phyloP scores from a whole-genome alignment of 2,329 filamentous ascomycete species.

The Pseudogymnoascus destructans region DNA sequence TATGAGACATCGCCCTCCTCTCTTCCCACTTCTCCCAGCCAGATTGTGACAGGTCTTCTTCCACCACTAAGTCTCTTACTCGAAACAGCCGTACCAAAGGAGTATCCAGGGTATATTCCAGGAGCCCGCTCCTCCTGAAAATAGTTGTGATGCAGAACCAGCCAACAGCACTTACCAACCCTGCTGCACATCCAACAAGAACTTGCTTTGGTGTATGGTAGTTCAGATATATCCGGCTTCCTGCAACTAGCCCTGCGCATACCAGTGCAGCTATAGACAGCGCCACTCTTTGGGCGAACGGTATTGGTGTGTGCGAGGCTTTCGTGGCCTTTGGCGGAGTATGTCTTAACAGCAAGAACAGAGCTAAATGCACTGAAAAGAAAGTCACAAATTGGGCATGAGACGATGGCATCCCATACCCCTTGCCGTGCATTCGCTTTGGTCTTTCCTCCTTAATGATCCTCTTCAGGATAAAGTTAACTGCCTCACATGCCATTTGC shows the following conservation, averaged over 20 bases:
- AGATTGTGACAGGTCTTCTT: constrained; percentile 79
- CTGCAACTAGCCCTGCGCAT: constrained; percentile 57
- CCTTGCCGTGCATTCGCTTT: constrained; percentile 68
- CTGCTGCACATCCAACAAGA: constrained; percentile 61
- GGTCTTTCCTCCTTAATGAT: constrained; percentile 87
- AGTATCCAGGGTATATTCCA: constrained; percentile 60
- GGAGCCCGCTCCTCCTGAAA: constrained; percentile 51
- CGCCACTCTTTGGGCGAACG: constrained; percentile 41
- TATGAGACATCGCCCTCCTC: constrained; percentile 17
- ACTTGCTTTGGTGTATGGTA: constrained; percentile 90
- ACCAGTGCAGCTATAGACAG: constrained; percentile 44
- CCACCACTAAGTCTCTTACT: constrained; percentile 70
- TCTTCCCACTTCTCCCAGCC: constrained; percentile 87
- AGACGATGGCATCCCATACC: constrained; percentile 94
- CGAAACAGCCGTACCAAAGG: constrained; percentile 52
- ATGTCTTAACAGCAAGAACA: constrained; percentile 79
- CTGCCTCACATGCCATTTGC: constrained; percentile 78
- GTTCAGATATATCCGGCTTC: constrained; percentile 76
- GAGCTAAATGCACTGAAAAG: constrained; percentile 69
- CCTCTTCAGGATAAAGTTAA: constrained; percentile 84
- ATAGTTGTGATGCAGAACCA: constrained; percentile 70
- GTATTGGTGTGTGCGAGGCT: constrained; percentile 39
- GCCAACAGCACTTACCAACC: constrained; percentile 52
- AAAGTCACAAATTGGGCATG: constrained; percentile 92
- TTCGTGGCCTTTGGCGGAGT: constrained; percentile 35